A percentile compares a stretch with the other conserved stretches of the same genome.
Evolutionary conservation across 140 eudicot genomes (phyloP).

Genomic region (Oenanthe javanica): DNA sequence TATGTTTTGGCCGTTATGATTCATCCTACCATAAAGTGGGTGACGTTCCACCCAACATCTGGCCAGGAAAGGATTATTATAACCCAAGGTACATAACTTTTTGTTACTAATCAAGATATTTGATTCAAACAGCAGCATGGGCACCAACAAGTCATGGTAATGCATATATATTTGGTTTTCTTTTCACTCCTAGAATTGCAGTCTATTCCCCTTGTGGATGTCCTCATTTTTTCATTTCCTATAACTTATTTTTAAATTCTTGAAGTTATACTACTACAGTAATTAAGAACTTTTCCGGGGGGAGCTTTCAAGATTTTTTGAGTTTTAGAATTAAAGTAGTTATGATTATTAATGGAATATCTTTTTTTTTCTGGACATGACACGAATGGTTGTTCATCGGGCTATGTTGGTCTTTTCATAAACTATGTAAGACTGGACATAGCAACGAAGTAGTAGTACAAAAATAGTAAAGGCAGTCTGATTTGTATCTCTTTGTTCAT

Average conservation of each 20-base stretch:
- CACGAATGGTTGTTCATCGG: not conserved
- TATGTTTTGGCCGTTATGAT: slow-evolving; percentile 97
- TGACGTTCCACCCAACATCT: slow-evolving; percentile 62
- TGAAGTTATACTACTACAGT: not conserved
- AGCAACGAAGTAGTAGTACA: not conserved
- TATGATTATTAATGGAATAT: not conserved
- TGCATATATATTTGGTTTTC: not conserved
- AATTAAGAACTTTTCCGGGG: not conserved
- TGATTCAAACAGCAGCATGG: not conserved
- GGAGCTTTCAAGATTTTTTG: not conserved
- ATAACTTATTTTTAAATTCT: not conserved
- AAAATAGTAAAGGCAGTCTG: not conserved
- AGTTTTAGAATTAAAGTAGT: not conserved
- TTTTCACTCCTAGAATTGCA: not conserved
- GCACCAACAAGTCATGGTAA: not conserved
- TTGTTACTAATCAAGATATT: not conserved
- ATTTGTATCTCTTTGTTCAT: not conserved
- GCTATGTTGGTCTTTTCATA: not conserved
- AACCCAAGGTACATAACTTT: slow-evolving; percentile 65
- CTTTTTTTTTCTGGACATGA: not conserved
- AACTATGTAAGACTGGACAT: too few relatives aligned
- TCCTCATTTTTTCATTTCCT: not conserved
- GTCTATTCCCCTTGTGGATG: not conserved
- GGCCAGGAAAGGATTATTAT: slow-evolving; percentile 98
- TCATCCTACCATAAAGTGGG: slow-evolving; percentile 76